phyloP scores from a whole-genome alignment of 2,329 filamentous ascomycete genomes.

The Phaeosphaeriaceae sp. region DNA sequence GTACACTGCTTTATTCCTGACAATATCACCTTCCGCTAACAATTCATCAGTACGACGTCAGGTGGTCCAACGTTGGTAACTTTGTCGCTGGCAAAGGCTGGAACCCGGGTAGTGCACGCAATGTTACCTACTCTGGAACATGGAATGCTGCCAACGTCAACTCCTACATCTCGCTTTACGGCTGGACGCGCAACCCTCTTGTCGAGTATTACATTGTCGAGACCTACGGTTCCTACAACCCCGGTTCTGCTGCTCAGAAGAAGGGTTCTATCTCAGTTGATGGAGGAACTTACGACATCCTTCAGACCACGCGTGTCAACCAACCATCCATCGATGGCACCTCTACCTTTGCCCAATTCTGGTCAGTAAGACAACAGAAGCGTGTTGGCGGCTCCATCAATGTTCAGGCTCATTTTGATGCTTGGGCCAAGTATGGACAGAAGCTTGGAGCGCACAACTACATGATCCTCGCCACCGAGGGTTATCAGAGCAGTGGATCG shows the following conservation, averaged over 20 bases:
- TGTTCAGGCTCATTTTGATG: conserved; percentile 59
- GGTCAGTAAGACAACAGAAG: conserved; percentile 59
- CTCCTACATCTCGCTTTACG: conserved; percentile 63
- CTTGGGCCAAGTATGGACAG: conserved; percentile 59
- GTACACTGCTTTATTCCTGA: not conserved
- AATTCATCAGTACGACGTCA: conserved; percentile 57
- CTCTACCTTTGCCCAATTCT: conserved; percentile 62
- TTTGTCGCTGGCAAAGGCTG: conserved; percentile 65
- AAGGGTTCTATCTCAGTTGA: conserved; percentile 60
- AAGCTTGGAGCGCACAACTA: conserved; percentile 59
- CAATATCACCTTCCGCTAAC: conserved; percentile 14
- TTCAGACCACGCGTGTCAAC: conserved; percentile 57
- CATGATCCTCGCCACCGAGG: conserved; percentile 63
- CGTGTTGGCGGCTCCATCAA: conserved; percentile 59
- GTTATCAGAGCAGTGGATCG: conserved; percentile 58
- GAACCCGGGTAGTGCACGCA: conserved; percentile 57
- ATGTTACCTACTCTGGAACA: conserved; percentile 57
- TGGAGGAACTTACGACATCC: conserved; percentile 62
- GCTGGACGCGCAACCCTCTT: conserved; percentile 62
- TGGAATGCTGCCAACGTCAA: conserved; percentile 57
- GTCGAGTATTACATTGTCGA: conserved; percentile 67
- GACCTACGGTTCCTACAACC: conserved; percentile 58
- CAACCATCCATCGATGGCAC: conserved; percentile 63
- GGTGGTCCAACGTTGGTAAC: conserved; percentile 60
- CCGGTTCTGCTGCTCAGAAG: conserved; percentile 54